Evolutionary conservation across 345 rosid species (phyloP).

Genomic region (Aquilaria sinensis): DNA sequence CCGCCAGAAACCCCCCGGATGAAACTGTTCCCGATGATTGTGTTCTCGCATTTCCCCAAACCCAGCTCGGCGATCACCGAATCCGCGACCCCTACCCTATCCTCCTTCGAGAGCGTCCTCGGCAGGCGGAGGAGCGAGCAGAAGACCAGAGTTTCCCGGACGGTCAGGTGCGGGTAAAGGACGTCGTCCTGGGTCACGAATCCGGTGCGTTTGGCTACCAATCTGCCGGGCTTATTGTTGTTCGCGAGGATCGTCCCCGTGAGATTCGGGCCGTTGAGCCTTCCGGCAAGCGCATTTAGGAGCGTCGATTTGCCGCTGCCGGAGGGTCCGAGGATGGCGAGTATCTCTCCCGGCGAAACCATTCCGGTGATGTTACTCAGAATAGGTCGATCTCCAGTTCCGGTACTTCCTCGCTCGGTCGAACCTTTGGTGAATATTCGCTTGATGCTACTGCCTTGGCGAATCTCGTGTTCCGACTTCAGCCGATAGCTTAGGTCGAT

Average conservation of each 20-base stretch:
- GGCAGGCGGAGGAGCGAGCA: slow-evolving; percentile 74
- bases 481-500: slow-evolving; percentile 60
- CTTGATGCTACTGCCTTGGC: slow-evolving; percentile 24
- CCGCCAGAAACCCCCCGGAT: slow-evolving; percentile 90
- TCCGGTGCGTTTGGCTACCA: slow-evolving; percentile 59
- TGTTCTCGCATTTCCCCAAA: slow-evolving; percentile 68
- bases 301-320: slow-evolving; percentile 96
- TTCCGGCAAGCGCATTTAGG: slow-evolving; percentile 68
- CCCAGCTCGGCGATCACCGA: slow-evolving; percentile 72
- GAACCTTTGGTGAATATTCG: slow-evolving; percentile 23
- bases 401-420: slow-evolving; percentile 21
- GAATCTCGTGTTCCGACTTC: slow-evolving; percentile 29
- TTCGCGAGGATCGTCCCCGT: slow-evolving; percentile 67
- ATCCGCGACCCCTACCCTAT: slow-evolving; percentile 53
- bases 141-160: slow-evolving; percentile 78
- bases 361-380: slow-evolving; percentile 66
- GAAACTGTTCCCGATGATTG: slow-evolving; percentile 75
- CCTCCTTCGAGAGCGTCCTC: slow-evolving; percentile 33
- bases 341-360: slow-evolving; percentile 79
- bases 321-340: slow-evolving; percentile 90
- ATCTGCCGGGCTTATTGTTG: slow-evolving; percentile 41
- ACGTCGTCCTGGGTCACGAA: slow-evolving; percentile 89
- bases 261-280: slow-evolving; percentile 43
- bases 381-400: slow-evolving; percentile 43
- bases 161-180: slow-evolving; percentile 81